Evolutionary conservation across 108 stramenopile genomes (phyloP), one percentile per base, ranked within the genome.

Genomic region (Nitzschia sp.): DNA sequence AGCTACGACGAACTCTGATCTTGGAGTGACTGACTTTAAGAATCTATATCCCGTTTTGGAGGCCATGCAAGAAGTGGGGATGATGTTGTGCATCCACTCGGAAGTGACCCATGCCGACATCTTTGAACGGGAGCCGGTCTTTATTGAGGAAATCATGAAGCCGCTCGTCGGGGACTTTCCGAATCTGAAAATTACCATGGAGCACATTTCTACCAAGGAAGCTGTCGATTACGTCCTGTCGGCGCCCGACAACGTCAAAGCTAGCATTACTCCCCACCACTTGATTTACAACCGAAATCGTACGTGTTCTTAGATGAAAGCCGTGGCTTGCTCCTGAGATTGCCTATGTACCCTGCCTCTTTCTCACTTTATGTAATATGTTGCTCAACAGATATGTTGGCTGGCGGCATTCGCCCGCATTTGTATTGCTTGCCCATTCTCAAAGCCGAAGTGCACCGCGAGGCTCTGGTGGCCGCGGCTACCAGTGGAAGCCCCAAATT

Each of bases 381-480:
- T n/a, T n/a, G n/a, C n/a, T 13, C 13, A 42, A 42, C 24, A 86
- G 86, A 86, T 54, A 54, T 92, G 64, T 74, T 95, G 9, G 94
- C 91, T 2, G 98, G 98, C 17, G 98, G 98, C 1, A 80, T 99
- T 60, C 86, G 88, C 48, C 99, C 99, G 0, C 99, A 99, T 71
- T 89, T 97, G 76, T 99, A 99, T 80, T 99, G 99, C 70, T 79
- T 99, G 5, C 99, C 99, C 46, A 95, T 99, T 59, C 83, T 99
- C 55, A 99, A 99, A 88, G 88, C 89, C 31, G 99, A 99, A 85
- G 49, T 71, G 0, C 97, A 99, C 78, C 95, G 99, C 6, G 70
- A 75, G 68, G 97, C 98, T 23, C 81, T 99, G 31, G 62, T 98
- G 2, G 46, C 78, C 6, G 99, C 98, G 0, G 97, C 95, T 3